Evolutionary conservation across 1,284 basidiomycete genomes (phyloP), one percentile per base, ranked within the genome.

Genomic region (Schizopora paradoxa): DNA sequence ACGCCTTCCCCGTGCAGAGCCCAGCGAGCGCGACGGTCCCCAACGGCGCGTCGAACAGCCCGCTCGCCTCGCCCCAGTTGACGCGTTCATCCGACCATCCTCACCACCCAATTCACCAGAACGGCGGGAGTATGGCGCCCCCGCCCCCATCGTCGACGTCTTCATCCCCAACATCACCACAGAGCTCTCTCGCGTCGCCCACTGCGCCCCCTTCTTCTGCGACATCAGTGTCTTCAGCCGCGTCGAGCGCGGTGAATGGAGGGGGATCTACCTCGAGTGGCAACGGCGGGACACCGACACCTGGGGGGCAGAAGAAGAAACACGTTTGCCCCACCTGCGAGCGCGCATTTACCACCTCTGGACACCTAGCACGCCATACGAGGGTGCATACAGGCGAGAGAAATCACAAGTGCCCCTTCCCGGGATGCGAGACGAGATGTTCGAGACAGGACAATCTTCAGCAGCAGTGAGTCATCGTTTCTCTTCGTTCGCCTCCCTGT

Each of bases 311-410:
- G n/a, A 56, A 56, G 42, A 60, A 59, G 44, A 68, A 60, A 26
- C 82, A 86, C 53, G 64, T 80, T 21, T 86, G 84, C 58, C 55
- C 64, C 2, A 79, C 74, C 5, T 86, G 84, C 57, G 77, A 82
- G 8, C 76, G 82, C 43, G 74, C 77, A 1, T 91, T 91, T 64
- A 87, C 85, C 43, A 91, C 88, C 35, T 83, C 80, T 56, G 88
- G 88, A 26, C 89, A 91, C 58, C 77, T 91, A 16, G 84, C 88
- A 0, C 75, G 88, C 39, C 88, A 91, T 61, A 76, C 82, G 19
- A 73, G 86, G 43, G 79, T 90, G 8, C 88, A 91, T 65, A 91
- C 88, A 6, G 86, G 87, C 43, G 84, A 88, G 58, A 69, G 82
- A 47, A 86, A 86, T 63, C 83, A 87, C 67, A 84, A 79, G 46